These are phyloP conservation scores for Saccharomyces hybrid DNA, from an alignment of 1,139 yeast genomes.

Conservation along the genomic window DNA sequence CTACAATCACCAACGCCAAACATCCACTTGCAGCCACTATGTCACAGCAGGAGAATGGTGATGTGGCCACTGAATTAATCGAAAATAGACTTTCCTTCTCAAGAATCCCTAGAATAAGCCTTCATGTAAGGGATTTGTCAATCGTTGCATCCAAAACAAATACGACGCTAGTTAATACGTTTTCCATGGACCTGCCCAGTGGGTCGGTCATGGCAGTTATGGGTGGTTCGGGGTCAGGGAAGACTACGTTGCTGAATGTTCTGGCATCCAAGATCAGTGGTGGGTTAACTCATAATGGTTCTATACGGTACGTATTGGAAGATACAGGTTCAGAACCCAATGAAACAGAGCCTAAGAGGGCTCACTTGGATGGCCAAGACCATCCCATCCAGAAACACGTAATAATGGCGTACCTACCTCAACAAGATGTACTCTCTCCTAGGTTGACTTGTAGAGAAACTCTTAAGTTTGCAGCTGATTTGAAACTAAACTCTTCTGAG, in stretches of 20 bases:
- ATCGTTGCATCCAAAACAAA: constrained; percentile 22
- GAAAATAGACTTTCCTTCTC: constrained; percentile 24
- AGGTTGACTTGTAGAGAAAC: constrained; percentile 68
- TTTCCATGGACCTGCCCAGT: constrained; percentile 24
- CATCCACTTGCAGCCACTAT: background rate
- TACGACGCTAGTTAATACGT: constrained; percentile 16
- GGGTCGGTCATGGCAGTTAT: constrained; percentile 30
- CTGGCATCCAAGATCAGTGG: constrained; percentile 53
- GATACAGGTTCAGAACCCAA: background rate
- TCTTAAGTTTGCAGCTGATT: constrained; percentile 59
- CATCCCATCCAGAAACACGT: constrained; percentile 8
- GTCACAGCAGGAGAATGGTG: background rate
- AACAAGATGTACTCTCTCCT: constrained; percentile 67
- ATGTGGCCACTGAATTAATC: constrained; percentile 10
- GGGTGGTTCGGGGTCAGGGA: constrained; percentile 64
- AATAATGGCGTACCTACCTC: constrained; percentile 59
- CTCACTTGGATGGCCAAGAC: background rate
- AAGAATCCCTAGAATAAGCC: constrained; percentile 16
- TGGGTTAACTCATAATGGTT: constrained; percentile 37
- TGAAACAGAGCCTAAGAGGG: background rate
- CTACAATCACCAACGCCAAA: background rate
- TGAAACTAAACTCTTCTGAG: constrained; percentile 45
- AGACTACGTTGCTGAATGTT: constrained; percentile 70
- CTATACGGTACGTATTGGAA: constrained; percentile 20
- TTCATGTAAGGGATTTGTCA: constrained; percentile 24